Evolutionary conservation across 306 rosid genomes (phyloP), one percentile per base, ranked within the genome.

Genomic region (Quercus gilva): DNA sequence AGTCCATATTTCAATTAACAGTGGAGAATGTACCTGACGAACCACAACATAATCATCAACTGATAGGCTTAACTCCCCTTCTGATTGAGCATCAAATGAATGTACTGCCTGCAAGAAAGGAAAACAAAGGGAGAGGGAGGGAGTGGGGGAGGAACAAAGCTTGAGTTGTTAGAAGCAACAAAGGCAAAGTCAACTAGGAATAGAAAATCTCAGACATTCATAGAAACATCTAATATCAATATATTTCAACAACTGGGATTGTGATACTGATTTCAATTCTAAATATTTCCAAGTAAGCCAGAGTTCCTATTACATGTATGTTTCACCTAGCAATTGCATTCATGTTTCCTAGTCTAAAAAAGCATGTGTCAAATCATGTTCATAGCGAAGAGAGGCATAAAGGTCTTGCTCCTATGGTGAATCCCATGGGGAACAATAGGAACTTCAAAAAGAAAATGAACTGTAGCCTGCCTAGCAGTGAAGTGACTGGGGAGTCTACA

Each of bases 51-150:
- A 89, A 81, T 92, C 97, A 80, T 90, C 97, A 52, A 94, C 55
- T 4, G 97, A 85, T 60, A 94, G 85, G 82, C 82, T 92, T 71
- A 94, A 84, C 80, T 94, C 98, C 43, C 97, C 97, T 3, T 86
- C 95, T 78, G 92, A 93, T 84, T 91, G 90, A 84, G 95, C 97
- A 76, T 94, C 98, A 87, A 94, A 94, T 45, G 92, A 89, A 80
- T 94, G 98, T 65, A 94, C 76, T 55, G 86, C 97, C 98, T 94
- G 81, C 25, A 85, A 78, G 78, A 77, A 49, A 49, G 53, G 17
- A 49, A 49, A 49, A 49, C 15, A 49, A 12, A 49, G 53, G 59
- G 77, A 75, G 31, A 19, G 15, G 23, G 28, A 45, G 71, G 69
- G 6, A 5, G 6, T 14, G 1, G 20, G 9, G 6, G 12, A 55